Conservation (phyloP, 257 asterid species). For the Ajuga chamaepitys region DNA sequence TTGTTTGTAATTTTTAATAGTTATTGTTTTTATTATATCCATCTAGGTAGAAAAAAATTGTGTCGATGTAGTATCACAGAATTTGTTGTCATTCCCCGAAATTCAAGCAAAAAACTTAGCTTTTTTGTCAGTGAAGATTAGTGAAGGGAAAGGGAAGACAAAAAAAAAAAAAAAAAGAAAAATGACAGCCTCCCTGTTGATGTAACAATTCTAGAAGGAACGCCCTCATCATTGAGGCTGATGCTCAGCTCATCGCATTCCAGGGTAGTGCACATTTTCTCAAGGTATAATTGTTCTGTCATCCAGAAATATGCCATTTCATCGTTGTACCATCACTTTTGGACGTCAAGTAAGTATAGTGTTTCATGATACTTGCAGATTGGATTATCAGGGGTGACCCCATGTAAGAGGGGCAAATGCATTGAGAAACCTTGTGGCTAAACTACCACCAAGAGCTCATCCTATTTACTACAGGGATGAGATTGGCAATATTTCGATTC, state of each 20-base stretch:
- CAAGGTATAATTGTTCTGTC: slow-evolving; percentile 48
- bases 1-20: background rate
- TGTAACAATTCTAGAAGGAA: slow-evolving; percentile 46
- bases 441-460: slow-evolving; percentile 86
- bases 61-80: slow-evolving; percentile 39
- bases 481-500: slow-evolving; percentile 92
- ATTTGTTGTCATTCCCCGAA: slow-evolving; percentile 65
- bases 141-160: slow-evolving; percentile 71
- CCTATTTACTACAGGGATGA: slow-evolving; percentile 95
- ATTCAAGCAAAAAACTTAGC: slow-evolving; percentile 61
- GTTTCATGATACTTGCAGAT: slow-evolving; percentile 38
- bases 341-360: background rate
- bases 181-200: slow-evolving; percentile 38
- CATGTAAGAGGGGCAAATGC: slow-evolving; percentile 81
- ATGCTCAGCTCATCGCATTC: slow-evolving; percentile 68
- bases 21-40: background rate
- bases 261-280: slow-evolving; percentile 92
- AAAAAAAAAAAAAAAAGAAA: no score
- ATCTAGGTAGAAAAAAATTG: slow-evolving; percentile 70
- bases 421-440: slow-evolving; percentile 63
- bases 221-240: slow-evolving; percentile 66
- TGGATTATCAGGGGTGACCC: slow-evolving; percentile 77
- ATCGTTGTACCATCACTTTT: background rate
- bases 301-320: background rate
- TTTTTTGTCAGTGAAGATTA: slow-evolving; percentile 35